Evolutionary conservation across 1,284 basidiomycete genomes (phyloP).

Genomic region (Singerocomus inundabilis): DNA sequence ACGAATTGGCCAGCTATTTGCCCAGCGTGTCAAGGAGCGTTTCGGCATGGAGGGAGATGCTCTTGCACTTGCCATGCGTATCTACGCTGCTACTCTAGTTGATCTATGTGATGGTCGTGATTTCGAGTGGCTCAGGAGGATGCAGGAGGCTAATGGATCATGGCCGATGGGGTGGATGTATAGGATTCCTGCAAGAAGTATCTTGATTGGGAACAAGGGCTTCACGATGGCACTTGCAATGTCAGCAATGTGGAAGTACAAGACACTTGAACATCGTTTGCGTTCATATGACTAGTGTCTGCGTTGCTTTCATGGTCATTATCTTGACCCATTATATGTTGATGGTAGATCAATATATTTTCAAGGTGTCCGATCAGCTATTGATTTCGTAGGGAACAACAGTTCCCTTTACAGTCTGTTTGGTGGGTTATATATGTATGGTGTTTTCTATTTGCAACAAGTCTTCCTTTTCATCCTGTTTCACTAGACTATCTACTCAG

Average conservation of each 20-base stretch:
- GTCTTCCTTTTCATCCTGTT: too few relatives aligned
- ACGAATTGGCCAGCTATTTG: constrained; percentile 15
- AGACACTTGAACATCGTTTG: constrained; percentile 17
- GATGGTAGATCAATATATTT: too few relatives aligned
- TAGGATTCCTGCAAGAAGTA: constrained; percentile 3
- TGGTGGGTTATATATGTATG: too few relatives aligned
- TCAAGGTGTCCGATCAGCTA: too few relatives aligned
- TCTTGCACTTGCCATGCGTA: constrained; percentile 23
- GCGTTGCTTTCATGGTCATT: not conserved
- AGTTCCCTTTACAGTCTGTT: too few relatives aligned
- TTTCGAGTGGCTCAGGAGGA: constrained; percentile 15
- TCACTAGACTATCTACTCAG: too few relatives aligned
- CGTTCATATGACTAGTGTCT: constrained; percentile 10
- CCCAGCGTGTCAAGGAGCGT: constrained; percentile 17
- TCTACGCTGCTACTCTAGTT: constrained; percentile 14
- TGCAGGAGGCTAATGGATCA: constrained; percentile 24
- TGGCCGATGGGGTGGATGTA: constrained; percentile 25
- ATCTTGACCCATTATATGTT: too few relatives aligned
- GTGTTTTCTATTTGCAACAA: too few relatives aligned
- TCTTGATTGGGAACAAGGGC: constrained; percentile 18
- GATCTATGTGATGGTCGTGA: constrained; percentile 17
- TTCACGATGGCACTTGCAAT: constrained; percentile 25
- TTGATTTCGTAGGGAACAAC: too few relatives aligned
- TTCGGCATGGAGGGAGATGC: constrained; percentile 24
- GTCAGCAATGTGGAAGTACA: constrained; percentile 17